Evolutionary conservation across 805 yeast species (phyloP).

Genomic region (Wickerhamomyces chambardii): DNA sequence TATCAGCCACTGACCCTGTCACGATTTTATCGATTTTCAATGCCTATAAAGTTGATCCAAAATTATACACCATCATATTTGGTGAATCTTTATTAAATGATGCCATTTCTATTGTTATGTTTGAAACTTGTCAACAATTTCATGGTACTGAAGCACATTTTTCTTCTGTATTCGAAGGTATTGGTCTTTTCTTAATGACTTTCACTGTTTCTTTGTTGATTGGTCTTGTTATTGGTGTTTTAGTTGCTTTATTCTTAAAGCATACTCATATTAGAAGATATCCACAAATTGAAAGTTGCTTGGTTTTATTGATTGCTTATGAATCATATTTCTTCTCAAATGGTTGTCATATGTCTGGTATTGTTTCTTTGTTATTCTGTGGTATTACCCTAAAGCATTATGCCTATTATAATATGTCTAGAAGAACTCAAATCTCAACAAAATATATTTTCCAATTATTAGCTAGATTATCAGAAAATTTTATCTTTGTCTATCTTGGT

Average conservation of each 20-base stretch:
- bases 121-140: slow-evolving; percentile 95
- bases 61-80: slow-evolving; percentile 90
- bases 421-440: slow-evolving; percentile 94
- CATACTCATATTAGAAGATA: slow-evolving; percentile 90
- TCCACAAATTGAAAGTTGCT: slow-evolving; percentile 95
- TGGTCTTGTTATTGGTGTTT: slow-evolving; percentile 80
- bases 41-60: slow-evolving; percentile 97
- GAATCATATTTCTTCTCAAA: slow-evolving; percentile 96
- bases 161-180: slow-evolving; percentile 83
- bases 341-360: slow-evolving; percentile 99
- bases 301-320: slow-evolving; percentile 84
- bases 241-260: slow-evolving; percentile 83
- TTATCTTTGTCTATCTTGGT: slow-evolving; percentile 92
- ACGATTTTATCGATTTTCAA: slow-evolving; percentile 94
- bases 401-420: slow-evolving; percentile 95
- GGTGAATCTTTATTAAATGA: slow-evolving; percentile 95
- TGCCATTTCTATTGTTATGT: slow-evolving; percentile 98
- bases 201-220: slow-evolving; percentile 86
- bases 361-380: slow-evolving; percentile 88
- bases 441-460: slow-evolving; percentile 89
- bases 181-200: slow-evolving; percentile 87
- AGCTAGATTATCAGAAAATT: slow-evolving; percentile 94
- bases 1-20: slow-evolving; percentile 98
- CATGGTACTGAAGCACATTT: slow-evolving; percentile 77
- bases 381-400: slow-evolving; percentile 96